phyloP scores from a whole-genome alignment of 2,329 filamentous ascomycete genomes.

The Zasmidium angulare region DNA sequence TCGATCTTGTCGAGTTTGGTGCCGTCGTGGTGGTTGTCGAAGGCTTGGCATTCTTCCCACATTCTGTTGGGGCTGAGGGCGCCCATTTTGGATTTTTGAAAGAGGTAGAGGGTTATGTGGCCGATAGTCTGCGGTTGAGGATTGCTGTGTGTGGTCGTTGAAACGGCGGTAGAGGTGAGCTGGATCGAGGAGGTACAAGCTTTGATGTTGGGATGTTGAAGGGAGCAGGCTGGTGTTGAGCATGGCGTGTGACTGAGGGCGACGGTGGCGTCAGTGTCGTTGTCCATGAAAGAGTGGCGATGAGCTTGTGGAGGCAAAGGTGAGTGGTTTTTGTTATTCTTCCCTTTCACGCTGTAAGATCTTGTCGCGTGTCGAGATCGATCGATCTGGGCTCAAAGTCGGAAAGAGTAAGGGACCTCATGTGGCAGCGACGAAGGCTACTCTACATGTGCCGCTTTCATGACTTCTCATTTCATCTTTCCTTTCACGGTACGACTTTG shows the following conservation, averaged over 20 bases:
- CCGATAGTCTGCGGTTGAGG: neutral
- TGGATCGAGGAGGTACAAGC: neutral
- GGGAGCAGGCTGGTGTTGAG: neutral
- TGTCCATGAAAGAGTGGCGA: neutral
- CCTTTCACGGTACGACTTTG: no score
- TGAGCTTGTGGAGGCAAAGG: neutral
- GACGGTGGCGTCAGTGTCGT: neutral
- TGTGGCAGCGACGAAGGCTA: no score
- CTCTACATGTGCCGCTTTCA: no score
- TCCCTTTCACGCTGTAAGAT: no score
- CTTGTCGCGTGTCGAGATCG: no score
- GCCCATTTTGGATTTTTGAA: constrained; percentile 9
- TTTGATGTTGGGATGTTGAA: neutral
- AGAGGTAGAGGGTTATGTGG: constrained; percentile 9
- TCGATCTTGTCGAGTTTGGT: constrained; percentile 21
- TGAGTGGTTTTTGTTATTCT: no score
- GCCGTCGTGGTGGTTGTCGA: constrained; percentile 12
- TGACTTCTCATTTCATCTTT: no score
- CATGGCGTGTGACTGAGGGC: neutral
- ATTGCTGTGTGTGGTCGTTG: no score
- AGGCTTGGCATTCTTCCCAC: constrained; percentile 18
- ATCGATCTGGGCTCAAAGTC: no score
- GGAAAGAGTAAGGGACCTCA: no score
- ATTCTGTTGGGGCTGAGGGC: constrained; percentile 2
- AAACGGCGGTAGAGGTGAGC: neutral